These are phyloP conservation scores for Miscanthus sacchariflorus DNA, from an alignment of 202 grass and related monocot species.

Conservation along the genomic window DNA sequence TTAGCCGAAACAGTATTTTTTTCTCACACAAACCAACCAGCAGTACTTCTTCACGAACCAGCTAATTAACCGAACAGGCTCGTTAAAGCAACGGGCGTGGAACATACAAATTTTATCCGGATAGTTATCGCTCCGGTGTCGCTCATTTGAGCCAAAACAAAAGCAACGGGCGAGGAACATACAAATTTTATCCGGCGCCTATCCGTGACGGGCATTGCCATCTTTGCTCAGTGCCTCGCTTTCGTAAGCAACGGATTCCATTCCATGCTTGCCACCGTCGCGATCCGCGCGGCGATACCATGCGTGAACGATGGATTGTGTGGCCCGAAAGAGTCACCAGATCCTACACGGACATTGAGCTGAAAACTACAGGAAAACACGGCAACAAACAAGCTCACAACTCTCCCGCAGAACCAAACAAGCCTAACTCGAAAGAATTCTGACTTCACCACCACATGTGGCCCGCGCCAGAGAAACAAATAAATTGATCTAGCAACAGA, in stretches of 20 bases:
- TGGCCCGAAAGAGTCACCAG: background rate
- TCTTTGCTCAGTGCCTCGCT: background rate
- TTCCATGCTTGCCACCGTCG: background rate
- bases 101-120: too few relatives aligned
- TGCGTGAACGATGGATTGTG: background rate
- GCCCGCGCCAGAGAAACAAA: background rate
- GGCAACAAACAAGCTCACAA: background rate
- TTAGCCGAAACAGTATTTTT: too few relatives aligned
- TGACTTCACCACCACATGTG: conserved; percentile 1
- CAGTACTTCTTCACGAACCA: too few relatives aligned
- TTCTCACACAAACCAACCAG: too few relatives aligned
- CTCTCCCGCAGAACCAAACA: background rate
- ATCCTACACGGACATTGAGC: background rate
- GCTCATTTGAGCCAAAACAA: background rate
- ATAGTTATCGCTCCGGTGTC: background rate
- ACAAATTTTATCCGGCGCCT: background rate
- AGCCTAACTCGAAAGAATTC: background rate
- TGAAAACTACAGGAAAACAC: background rate
- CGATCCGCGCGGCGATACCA: background rate
- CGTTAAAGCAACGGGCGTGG: too few relatives aligned
- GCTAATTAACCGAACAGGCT: too few relatives aligned
- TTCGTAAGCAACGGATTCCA: background rate
- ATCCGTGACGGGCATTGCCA: background rate
- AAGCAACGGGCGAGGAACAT: background rate
- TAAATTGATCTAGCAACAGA: background rate